Conservation (phyloP, 768 basidiomycete species). For the Favolaschia claudopus region DNA sequence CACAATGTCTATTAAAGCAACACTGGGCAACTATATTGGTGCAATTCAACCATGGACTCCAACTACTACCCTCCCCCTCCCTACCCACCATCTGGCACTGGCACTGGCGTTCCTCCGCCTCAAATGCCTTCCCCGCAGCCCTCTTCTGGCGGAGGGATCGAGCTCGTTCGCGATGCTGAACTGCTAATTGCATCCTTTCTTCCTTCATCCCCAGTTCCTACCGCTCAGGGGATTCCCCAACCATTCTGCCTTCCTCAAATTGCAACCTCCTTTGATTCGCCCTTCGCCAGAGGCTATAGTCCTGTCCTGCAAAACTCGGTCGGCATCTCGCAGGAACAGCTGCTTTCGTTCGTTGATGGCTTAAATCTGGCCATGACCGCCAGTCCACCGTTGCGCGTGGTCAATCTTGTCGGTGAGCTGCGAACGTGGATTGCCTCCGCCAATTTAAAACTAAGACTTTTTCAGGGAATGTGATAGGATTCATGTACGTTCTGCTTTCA, state of each 20-base stretch:
- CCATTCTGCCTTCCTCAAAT: conserved; percentile 34
- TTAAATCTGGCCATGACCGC: conserved; percentile 34
- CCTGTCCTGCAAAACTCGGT: conserved; percentile 13
- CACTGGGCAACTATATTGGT: too few relatives aligned
- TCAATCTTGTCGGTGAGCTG: conserved; percentile 23
- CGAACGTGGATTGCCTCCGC: not conserved
- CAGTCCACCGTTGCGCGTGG: conserved; percentile 32
- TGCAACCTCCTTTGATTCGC: conserved; percentile 23
- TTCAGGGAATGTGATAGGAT: conserved; percentile 26
- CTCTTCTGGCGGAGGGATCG: not conserved
- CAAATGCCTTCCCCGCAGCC: not conserved
- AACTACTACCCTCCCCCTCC: too few relatives aligned
- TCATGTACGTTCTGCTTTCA: conserved; percentile 24
- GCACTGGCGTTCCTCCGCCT: too few relatives aligned
- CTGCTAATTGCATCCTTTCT: conserved; percentile 18
- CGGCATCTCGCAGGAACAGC: conserved; percentile 27
- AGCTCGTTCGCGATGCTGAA: conserved; percentile 22
- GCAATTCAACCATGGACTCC: too few relatives aligned
- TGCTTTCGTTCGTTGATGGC: conserved; percentile 32
- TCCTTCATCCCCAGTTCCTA: not conserved
- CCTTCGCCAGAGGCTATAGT: conserved; percentile 32
- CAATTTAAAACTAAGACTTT: not conserved
- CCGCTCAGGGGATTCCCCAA: conserved; percentile 4
- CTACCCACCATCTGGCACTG: too few relatives aligned
- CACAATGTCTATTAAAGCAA: too few relatives aligned